These are phyloP conservation scores for Stagonosporopsis chrysanthemi DNA, from an alignment of 2,329 filamentous ascomycete species.

Conservation along the genomic window DNA sequence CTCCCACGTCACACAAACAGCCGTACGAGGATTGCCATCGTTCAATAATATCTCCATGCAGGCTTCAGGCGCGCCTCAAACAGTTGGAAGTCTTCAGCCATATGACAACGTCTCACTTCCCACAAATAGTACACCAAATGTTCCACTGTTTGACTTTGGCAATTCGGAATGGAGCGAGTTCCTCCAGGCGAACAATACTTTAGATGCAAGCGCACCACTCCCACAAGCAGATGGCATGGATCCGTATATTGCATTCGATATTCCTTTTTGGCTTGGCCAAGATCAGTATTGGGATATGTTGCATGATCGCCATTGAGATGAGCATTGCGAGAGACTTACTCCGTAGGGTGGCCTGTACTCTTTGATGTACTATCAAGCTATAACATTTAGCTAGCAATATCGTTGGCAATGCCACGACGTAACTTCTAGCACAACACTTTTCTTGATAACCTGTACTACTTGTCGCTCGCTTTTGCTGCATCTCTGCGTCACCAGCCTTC, in stretches of 20 bases:
- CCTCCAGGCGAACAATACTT: constrained; percentile 7
- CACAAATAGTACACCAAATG: neutral
- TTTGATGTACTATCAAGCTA: neutral
- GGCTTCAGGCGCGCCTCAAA: neutral
- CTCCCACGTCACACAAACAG: neutral
- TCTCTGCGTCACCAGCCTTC: neutral
- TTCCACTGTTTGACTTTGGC: constrained; percentile 10
- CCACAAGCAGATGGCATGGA: constrained; percentile 27
- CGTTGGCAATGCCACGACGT: neutral
- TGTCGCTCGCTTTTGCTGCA: too few relatives aligned
- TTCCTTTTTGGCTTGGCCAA: constrained; percentile 48
- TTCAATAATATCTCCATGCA: neutral
- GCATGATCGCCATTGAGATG: constrained; percentile 9
- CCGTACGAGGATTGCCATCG: neutral
- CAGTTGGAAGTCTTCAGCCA: neutral
- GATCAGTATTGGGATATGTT: constrained; percentile 41
- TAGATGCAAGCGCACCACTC: neutral
- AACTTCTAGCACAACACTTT: neutral
- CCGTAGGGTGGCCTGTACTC: neutral
- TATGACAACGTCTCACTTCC: neutral
- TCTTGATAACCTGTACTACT: neutral
- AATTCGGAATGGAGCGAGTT: constrained; percentile 21
- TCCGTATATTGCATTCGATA: constrained; percentile 46
- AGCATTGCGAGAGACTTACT: neutral
- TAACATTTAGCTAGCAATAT: neutral